Base-by-base conservation (phyloP, 371 early-diverging fungal genomes). In the Mortierella sp. region DNA sequence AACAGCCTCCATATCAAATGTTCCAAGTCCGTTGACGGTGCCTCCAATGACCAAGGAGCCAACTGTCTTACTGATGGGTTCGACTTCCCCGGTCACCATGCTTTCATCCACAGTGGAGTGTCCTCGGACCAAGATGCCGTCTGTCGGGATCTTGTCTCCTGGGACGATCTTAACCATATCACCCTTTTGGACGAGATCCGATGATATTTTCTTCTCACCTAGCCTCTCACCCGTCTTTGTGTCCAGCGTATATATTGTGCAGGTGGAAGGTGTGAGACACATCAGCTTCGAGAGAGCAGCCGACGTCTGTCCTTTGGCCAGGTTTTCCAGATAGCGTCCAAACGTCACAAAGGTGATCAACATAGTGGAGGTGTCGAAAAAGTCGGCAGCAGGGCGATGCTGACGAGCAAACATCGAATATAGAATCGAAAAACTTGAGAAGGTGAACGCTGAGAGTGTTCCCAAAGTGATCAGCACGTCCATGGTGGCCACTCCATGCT, bases 51-150 rank as follows among this genome's bases (percentile, higher is more conserved):
- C 90, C 3, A 50, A 34, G 50, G 86, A 84, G 7, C 91, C 94
- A 1, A 49, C 72, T 9, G 70, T 73, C 78, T 99, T 99, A 63
- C 48, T 58, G 28, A 99, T 92, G 0, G 98, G 95, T 21, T 95
- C 81, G n/a, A 93, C 90, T 81, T 99, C 99, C 37, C 99, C 99
- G 0, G 99, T 99, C 0, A 99, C 90, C 83, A 99, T 94, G 53
- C 96, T 93, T 82, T 99, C 99, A 82, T 99, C 99, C 9, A 99
- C 89, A 28, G 89, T 84, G 5, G 95, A 90, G 6, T 82, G 51
- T 4, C 99, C 99, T 11, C 80, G 81, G 21, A 90, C 78, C 6
- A 99, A 82, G 1, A 84, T 65, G n/a, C 97, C 98, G 78, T 99
- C 99, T 0, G 95, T 89, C 2, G 98, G 96, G 26, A 98, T 82